Base-by-base conservation (phyloP, 2,329 filamentous ascomycete genomes). In the Ophiostoma triangulosporum region DNA sequence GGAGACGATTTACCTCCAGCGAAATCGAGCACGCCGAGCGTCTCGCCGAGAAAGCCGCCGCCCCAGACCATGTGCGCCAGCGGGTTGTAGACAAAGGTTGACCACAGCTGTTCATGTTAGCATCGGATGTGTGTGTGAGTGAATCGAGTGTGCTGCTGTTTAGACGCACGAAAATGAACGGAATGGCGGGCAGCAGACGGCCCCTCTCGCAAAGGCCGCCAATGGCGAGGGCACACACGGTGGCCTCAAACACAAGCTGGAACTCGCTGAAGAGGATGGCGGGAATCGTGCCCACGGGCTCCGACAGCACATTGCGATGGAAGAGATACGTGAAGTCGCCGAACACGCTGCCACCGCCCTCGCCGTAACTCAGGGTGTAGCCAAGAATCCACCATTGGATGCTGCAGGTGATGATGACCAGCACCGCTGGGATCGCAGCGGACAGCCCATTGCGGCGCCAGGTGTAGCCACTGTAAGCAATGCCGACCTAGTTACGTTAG, bases 321-420 rank as follows among this genome's bases (percentile, higher is more conserved):
- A 88, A 91, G 62, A 96, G 95, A 69, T 93, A 85, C 60, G 82
- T 76, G 51, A 97, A 71, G 66, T 96, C 81, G 51, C 91, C 91
- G 58, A 75, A 69, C 64, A 97, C 95, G 71, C 86, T 96, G 51
- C 86, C 84, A 70, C 69, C 84, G 70, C 69, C 72, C 86, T 96
- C 61, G 78, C 88, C 6, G 83, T 86, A 95, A 51, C 91, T 90
- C 58, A 97, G 75, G 9, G 91, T 95, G 70, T 95, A 97, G 35
- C 91, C 93, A 89, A 91, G 96, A 69, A 97, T 95, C 66, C 95
- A 97, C 91, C 93, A 97, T 72, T 97, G 93, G 73, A 97, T 95
- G 54, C 86, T 85, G 67, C 96, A 78, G 66, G 97, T 82, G 46
- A 86, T 89, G 65, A 86, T 85, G 48, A 89, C 91, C 66, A 85